phyloP scores from a whole-genome alignment of 192 early-diverging fungal genomes.

The Rhizophagus sp. region DNA sequence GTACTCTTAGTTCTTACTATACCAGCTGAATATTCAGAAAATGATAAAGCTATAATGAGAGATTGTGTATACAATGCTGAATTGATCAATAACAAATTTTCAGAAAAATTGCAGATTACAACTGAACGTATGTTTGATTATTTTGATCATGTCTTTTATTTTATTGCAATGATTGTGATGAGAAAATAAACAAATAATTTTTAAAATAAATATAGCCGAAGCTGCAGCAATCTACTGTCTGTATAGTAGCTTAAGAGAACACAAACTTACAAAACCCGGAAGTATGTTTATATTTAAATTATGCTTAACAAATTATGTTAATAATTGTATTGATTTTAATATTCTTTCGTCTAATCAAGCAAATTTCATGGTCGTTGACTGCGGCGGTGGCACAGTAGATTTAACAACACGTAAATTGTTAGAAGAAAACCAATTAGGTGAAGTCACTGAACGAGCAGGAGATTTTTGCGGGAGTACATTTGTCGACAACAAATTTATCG shows the following conservation, averaged over 20 bases:
- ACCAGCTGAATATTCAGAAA: background rate
- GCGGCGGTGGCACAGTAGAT: slow-evolving; percentile 61
- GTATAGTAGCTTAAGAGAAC: background rate
- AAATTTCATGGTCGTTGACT: slow-evolving; percentile 59
- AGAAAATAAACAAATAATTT: too few species aligned
- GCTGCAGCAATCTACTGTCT: slow-evolving; percentile 15
- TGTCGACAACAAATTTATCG: slow-evolving; percentile 8
- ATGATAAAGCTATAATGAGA: background rate
- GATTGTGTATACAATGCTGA: background rate
- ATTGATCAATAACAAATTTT: background rate
- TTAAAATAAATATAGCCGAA: background rate
- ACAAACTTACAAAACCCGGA: background rate
- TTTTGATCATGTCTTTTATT: too few species aligned
- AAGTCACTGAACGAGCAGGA: background rate
- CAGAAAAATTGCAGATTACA: too few species aligned
- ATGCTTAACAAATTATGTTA: background rate
- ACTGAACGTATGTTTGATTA: too few species aligned
- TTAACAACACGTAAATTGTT: slow-evolving; percentile 37
- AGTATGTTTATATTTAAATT: background rate
- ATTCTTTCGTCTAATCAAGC: slow-evolving; percentile 13
- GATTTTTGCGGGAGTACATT: slow-evolving; percentile 4
- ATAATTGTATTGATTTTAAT: background rate
- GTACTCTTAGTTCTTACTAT: slow-evolving; percentile 1
- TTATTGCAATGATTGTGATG: too few species aligned
- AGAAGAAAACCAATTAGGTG: background rate